phyloP scores from a whole-genome alignment of 768 basidiomycete genomes.

The Megacollybia marginata region DNA sequence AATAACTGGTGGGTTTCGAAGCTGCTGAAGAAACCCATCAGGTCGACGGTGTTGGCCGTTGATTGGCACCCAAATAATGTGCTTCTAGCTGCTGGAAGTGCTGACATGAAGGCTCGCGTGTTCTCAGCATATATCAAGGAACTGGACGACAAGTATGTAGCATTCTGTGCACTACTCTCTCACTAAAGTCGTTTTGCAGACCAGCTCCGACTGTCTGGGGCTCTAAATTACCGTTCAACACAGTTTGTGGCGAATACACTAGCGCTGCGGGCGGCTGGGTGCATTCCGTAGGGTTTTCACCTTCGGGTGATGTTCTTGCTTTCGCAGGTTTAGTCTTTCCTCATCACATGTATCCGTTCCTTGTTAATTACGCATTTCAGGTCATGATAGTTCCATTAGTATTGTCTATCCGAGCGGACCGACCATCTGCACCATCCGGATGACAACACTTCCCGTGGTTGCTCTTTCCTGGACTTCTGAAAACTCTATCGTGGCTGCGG shows the following conservation, averaged over 20 bases:
- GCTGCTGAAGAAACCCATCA: conserved; percentile 94
- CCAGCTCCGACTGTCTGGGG: conserved; percentile 94
- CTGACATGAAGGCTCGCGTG: conserved; percentile 96
- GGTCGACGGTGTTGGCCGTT: conserved; percentile 87
- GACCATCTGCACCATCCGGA: conserved; percentile 63
- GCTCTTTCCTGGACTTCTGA: conserved; percentile 85
- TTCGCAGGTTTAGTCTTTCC: conserved; percentile 71
- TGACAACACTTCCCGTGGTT: conserved; percentile 73
- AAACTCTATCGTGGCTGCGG: conserved; percentile 79
- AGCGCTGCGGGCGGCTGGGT: conserved; percentile 96
- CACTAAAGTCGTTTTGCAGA: conserved; percentile 29
- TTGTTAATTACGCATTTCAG: conserved; percentile 35
- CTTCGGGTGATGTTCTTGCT: conserved; percentile 89
- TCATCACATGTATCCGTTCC: not conserved
- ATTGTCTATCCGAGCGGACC: conserved; percentile 87
- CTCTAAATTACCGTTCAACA: conserved; percentile 97
- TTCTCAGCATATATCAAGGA: conserved; percentile 99
- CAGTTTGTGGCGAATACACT: conserved; percentile 89
- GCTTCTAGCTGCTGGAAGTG: conserved; percentile 91
- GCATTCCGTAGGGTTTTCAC: conserved; percentile 92
- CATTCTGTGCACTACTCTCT: conserved; percentile 1
- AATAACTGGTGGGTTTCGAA: conserved; percentile 99
- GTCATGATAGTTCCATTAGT: conserved; percentile 91
- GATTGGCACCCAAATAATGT: conserved; percentile 99
- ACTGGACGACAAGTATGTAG: conserved; percentile 76